Percentiles rank a stretch among this genome's conserved stretches.
Conservation (phyloP, 257 asterid species). For the Vinca minor region DNA sequence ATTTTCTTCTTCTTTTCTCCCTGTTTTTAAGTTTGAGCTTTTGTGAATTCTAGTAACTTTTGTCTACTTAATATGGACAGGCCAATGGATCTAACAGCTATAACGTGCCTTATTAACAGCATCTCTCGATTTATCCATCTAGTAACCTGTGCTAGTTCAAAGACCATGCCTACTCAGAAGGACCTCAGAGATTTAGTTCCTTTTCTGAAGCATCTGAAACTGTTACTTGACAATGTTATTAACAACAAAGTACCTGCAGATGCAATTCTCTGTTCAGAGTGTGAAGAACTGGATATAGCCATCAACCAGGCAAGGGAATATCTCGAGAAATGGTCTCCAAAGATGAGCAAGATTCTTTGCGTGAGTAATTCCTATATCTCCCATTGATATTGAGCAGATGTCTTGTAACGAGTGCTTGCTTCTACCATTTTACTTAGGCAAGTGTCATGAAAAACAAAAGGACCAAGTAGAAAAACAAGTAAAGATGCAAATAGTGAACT, state of each 20-base stretch:
- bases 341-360: slow-evolving; percentile 77
- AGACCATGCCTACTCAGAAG: slow-evolving; percentile 56
- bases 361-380: slow-evolving; percentile 37
- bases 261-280: slow-evolving; percentile 45
- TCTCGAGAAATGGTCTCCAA: slow-evolving; percentile 86
- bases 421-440: slow-evolving; percentile 6
- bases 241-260: slow-evolving; percentile 37
- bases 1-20: background rate
- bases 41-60: background rate
- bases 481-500: background rate
- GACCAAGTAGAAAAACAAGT: background rate
- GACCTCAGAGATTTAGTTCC: slow-evolving; percentile 46
- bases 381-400: slow-evolving; percentile 1
- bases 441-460: background rate
- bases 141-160: slow-evolving; percentile 51
- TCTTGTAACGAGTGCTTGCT: slow-evolving; percentile 6
- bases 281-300: slow-evolving; percentile 68
- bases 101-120: slow-evolving; percentile 76
- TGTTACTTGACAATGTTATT: slow-evolving; percentile 50
- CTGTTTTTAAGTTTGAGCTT: background rate
- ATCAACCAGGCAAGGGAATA: slow-evolving; percentile 79
- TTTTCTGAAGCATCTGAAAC: slow-evolving; percentile 62
- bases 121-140: slow-evolving; percentile 85
- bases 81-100: slow-evolving; percentile 65
- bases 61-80: slow-evolving; percentile 28